phyloP scores from a whole-genome alignment of 805 yeast species.

The Suhomyces kilbournensis region DNA sequence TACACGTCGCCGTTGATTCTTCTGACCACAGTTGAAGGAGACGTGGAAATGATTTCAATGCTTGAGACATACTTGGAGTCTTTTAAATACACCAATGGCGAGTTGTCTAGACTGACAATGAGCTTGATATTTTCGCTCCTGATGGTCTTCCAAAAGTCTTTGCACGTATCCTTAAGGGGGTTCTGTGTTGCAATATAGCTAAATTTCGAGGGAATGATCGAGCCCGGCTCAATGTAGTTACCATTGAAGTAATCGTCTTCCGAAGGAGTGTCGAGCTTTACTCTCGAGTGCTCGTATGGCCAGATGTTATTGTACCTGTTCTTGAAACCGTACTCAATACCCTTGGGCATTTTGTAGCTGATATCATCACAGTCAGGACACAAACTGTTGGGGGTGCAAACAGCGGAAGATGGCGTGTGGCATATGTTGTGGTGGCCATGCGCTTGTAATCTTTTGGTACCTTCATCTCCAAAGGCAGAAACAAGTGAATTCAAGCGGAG shows the following conservation, averaged over 20 bases:
- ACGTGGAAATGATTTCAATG: constrained; percentile 4
- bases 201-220: constrained; percentile 17
- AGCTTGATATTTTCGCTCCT: constrained; percentile 33
- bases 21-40: constrained; percentile 7
- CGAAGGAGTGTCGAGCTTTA: constrained; percentile 25
- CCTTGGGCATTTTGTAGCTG: constrained; percentile 38
- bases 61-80: constrained; percentile 1
- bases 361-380: constrained; percentile 44
- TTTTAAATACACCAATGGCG: constrained; percentile 17
- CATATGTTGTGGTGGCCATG: not conserved
- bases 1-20: constrained; percentile 19
- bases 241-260: constrained; percentile 46
- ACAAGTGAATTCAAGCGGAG: constrained; percentile 25
- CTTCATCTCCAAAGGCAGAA: not conserved
- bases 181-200: constrained; percentile 46
- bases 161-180: constrained; percentile 39
- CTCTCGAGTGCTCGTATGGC: constrained; percentile 51
- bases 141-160: constrained; percentile 43
- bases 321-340: constrained; percentile 34
- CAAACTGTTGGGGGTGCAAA: constrained; percentile 39
- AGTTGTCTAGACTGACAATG: constrained; percentile 36
- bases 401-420: constrained; percentile 11
- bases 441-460: not conserved
- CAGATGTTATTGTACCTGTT: constrained; percentile 45
- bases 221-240: constrained; percentile 34